These are phyloP conservation scores for Penicillium riverlandense DNA, from an alignment of 495 filamentous ascomycete species.

Conservation along the genomic window DNA sequence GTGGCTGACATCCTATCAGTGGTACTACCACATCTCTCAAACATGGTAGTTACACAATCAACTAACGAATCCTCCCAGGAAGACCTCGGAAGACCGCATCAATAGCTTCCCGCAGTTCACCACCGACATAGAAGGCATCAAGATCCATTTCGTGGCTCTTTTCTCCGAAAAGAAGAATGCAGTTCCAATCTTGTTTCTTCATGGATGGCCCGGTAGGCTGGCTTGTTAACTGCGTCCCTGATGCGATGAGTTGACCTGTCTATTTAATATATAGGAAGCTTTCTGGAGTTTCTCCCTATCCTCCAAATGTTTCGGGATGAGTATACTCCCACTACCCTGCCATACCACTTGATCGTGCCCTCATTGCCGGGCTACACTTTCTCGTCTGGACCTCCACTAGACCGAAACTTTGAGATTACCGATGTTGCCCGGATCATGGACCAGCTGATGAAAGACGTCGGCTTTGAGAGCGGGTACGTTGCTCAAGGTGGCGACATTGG, in stretches of 20 bases:
- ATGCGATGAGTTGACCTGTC: neutral
- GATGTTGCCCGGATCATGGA: constrained; percentile 45
- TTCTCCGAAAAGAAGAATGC: constrained; percentile 55
- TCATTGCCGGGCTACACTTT: constrained; percentile 57
- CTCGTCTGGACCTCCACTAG: constrained; percentile 44
- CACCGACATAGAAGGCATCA: constrained; percentile 38
- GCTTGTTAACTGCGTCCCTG: neutral
- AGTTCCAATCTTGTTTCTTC: constrained; percentile 51
- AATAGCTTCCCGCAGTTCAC: constrained; percentile 61
- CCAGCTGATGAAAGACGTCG: constrained; percentile 51
- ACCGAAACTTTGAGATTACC: constrained; percentile 35
- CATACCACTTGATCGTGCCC: constrained; percentile 61
- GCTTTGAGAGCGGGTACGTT: constrained; percentile 54
- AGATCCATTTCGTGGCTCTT: constrained; percentile 56
- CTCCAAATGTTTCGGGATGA: constrained; percentile 37
- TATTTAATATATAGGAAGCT: constrained; percentile 29
- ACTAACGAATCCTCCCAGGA: constrained; percentile 21
- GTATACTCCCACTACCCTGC: constrained; percentile 47
- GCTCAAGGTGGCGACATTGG: constrained; percentile 65
- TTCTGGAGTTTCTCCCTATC: constrained; percentile 51
- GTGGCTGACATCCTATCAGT: constrained; percentile 43
- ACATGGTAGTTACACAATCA: neutral
- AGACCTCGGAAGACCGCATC: constrained; percentile 44
- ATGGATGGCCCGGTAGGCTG: constrained; percentile 52
- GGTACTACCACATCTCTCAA: constrained; percentile 15